These are phyloP conservation scores for Crataegus laevigata DNA, from an alignment of 306 rosid species.

Conservation along the genomic window DNA sequence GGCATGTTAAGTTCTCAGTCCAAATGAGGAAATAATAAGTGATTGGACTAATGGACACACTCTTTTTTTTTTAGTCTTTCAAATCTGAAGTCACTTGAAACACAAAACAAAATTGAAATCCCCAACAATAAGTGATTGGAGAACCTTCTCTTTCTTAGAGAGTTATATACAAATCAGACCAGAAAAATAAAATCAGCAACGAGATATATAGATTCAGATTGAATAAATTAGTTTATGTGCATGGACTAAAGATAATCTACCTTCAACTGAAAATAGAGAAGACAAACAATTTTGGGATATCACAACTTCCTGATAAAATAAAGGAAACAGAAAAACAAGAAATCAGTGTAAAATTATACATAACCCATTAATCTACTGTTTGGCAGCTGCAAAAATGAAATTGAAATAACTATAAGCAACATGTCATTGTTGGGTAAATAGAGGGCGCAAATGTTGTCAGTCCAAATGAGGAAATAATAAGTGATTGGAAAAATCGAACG, in stretches of 20 bases:
- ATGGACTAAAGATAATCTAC: slow-evolving; percentile 21
- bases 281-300: slow-evolving; percentile 45
- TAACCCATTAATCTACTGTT: neutral
- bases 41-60: too few species aligned
- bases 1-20: slow-evolving; percentile 13
- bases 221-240: neutral
- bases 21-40: neutral
- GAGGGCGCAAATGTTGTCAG: too few species aligned
- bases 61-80: neutral
- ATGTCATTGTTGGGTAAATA: too few species aligned
- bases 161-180: neutral
- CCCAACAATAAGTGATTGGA: too few species aligned
- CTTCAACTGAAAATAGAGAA: slow-evolving; percentile 53
- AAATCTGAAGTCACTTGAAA: neutral
- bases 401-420: too few species aligned
- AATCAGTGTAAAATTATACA: neutral
- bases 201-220: neutral
- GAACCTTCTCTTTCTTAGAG: slow-evolving; percentile 38
- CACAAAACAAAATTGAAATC: too few species aligned
- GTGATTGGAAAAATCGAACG: too few species aligned
- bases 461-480: too few species aligned
- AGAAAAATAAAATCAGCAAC: neutral
- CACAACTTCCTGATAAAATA: slow-evolving; percentile 41
- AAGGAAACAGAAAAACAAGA: slow-evolving; percentile 8
- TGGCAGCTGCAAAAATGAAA: neutral